Percentiles rank a stretch among this genome's conserved stretches.
Conservation (phyloP, 2,329 filamentous ascomycete genomes). For the Alternaria arbusti region DNA sequence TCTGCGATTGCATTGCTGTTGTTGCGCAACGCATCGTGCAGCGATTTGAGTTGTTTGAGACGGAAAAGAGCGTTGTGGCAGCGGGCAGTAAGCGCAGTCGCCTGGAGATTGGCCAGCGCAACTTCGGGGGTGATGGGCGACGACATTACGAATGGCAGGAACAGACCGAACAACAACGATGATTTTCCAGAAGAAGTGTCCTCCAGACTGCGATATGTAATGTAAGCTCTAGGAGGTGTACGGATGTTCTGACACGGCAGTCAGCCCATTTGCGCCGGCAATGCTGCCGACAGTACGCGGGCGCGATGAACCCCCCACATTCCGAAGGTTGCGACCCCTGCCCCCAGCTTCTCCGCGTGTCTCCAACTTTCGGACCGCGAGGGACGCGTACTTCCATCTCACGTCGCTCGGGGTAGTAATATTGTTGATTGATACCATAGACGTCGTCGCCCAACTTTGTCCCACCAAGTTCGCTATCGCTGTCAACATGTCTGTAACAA, state of each 20-base stretch:
- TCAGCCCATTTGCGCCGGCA: background rate
- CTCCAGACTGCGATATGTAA: constrained; percentile 7
- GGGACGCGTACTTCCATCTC: background rate
- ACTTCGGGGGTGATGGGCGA: constrained; percentile 28
- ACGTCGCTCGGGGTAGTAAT: background rate
- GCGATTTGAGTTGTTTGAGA: constrained; percentile 54
- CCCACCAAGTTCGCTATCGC: background rate
- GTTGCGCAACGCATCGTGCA: constrained; percentile 50
- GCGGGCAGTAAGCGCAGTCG: constrained; percentile 54
- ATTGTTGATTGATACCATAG: background rate
- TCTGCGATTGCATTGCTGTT: constrained; percentile 47
- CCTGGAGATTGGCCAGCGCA: constrained; percentile 41
- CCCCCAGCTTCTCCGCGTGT: constrained; percentile 11
- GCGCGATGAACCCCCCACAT: constrained; percentile 21
- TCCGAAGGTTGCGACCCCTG: constrained; percentile 9
- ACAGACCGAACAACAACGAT: background rate
- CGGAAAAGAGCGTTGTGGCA: constrained; percentile 55
- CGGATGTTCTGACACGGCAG: background rate
- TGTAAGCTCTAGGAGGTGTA: constrained; percentile 1
- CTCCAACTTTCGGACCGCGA: constrained; percentile 1
- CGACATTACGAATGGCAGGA: constrained; percentile 9
- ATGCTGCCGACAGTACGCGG: background rate
- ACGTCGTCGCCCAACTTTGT: background rate
- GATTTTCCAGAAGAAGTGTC: background rate
- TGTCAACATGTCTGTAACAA: constrained; percentile 53